Conservation (phyloP, 257 asterid genomes). For the Nicotiana sylvestris region DNA sequence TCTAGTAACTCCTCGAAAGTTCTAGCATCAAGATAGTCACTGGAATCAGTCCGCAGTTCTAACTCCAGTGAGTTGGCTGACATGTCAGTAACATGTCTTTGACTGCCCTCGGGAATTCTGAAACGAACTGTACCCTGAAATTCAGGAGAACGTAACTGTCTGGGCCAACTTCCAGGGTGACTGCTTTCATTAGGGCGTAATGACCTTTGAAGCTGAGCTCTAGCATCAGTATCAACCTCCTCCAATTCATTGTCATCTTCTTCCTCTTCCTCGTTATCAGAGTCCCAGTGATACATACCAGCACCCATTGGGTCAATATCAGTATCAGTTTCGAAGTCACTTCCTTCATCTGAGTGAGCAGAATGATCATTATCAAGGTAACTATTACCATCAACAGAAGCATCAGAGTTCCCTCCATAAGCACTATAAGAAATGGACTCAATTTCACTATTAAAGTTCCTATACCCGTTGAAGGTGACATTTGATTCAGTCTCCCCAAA, state of each 20-base stretch:
- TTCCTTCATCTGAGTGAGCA: conserved; percentile 39
- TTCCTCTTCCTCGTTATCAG: conserved; percentile 49
- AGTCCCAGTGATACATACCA: conserved; percentile 65
- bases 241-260: conserved; percentile 55
- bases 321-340: conserved; percentile 62
- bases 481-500: conserved; percentile 74
- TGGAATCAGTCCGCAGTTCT: conserved; percentile 28
- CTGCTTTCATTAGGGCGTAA: conserved; percentile 22
- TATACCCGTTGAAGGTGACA: conserved; percentile 59
- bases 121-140: conserved; percentile 28
- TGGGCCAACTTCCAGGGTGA: conserved; percentile 23
- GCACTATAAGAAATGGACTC: conserved; percentile 55
- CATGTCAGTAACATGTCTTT: conserved; percentile 20
- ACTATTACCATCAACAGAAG: conserved; percentile 60
- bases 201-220: conserved; percentile 27
- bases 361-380: conserved; percentile 44
- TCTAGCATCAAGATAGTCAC: conserved; percentile 47
- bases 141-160: conserved; percentile 35
- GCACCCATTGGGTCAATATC: conserved; percentile 97
- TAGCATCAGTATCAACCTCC: conserved; percentile 39
- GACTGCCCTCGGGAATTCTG: conserved; percentile 28
- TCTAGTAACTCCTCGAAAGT: conserved; percentile 54
- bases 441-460: conserved; percentile 49
- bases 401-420: conserved; percentile 73
- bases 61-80: conserved; percentile 33